Evolutionary conservation across 2,329 filamentous ascomycete genomes (phyloP), one percentile per base, ranked within the genome.

Genomic region (Talaromyces sp.): DNA sequence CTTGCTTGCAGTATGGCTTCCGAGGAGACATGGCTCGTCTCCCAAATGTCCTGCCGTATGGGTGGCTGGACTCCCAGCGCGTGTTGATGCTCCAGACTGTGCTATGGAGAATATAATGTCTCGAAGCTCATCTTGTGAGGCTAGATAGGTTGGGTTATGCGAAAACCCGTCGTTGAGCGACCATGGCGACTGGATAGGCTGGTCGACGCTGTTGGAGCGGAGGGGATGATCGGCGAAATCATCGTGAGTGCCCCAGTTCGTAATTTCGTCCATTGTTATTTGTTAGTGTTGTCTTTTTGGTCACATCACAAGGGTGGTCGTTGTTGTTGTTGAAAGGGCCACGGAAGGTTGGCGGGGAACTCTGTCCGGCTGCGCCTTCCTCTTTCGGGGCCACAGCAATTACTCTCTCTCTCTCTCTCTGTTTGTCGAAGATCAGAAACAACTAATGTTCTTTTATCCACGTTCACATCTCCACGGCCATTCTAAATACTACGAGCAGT

Each of bases 61-160:
- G 66, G 3, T 47, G 34, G 60, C 71, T 0, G 77, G 77, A 23
- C 70, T 74, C 12, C 69, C 69, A 47, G 78, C 73, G 1, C 78
- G 70, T 0, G 78, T 79, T 0, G 78, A 76, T 1, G 74, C 75
- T 2, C 73, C 75, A 5, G 78, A 80, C 47, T 80, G 76, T 0
- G 79, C 78, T 0, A 78, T 76, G 47, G 75, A 76, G 51, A 81
- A 77, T 4, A 82, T 69, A 40, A 80, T 75, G 27, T 71, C 72
- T 59, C 78, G 73, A 4, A 82, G 70, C 63, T 81, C 75, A 67
- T 79, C 76, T 60, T 81, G 78, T 0, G 78, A 76, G 30, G 79
- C 77, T 16, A 81, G 70, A 59, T 79, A 81, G 3, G 73, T 72
- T 2, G 79, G 78, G 56, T 81, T 68, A 57, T 73, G 71, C n/a